These are phyloP conservation scores for Lactarius hatsudake DNA, from an alignment of 768 basidiomycete genomes.

Conservation along the genomic window DNA sequence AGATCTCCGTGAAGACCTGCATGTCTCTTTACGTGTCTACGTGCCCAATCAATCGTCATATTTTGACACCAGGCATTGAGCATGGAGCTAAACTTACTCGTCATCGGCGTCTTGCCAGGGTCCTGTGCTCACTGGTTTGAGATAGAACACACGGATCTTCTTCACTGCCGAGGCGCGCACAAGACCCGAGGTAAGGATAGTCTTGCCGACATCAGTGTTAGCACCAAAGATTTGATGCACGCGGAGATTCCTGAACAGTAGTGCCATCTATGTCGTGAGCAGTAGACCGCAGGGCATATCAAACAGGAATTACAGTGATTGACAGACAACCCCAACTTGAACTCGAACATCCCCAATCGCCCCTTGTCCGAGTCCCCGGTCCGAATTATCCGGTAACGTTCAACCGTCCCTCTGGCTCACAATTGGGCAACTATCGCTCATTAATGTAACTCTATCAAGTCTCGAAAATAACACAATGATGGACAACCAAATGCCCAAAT, in stretches of 20 bases:
- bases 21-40: constrained; percentile 65
- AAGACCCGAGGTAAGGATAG: constrained; percentile 82
- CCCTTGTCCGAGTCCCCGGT: not conserved
- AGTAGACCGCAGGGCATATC: not conserved
- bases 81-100: constrained; percentile 41
- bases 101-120: constrained; percentile 79
- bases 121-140: constrained; percentile 94
- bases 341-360: not conserved
- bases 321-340: not conserved
- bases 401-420: not conserved
- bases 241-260: constrained; percentile 81
- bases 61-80: constrained; percentile 7
- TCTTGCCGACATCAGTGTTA: constrained; percentile 96
- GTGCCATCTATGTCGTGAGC: constrained; percentile 53
- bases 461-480: not conserved
- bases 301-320: not conserved
- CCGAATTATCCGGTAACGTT: not conserved
- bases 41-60: constrained; percentile 10
- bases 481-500: not conserved
- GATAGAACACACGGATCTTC: constrained; percentile 56
- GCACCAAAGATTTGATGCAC: constrained; percentile 93
- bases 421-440: not conserved
- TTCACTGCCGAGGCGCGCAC: constrained; percentile 68
- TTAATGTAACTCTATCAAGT: constrained; percentile 1
- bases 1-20: constrained; percentile 40